phyloP scores from a whole-genome alignment of 169 alveolate species.

The Babesia ovis region DNA sequence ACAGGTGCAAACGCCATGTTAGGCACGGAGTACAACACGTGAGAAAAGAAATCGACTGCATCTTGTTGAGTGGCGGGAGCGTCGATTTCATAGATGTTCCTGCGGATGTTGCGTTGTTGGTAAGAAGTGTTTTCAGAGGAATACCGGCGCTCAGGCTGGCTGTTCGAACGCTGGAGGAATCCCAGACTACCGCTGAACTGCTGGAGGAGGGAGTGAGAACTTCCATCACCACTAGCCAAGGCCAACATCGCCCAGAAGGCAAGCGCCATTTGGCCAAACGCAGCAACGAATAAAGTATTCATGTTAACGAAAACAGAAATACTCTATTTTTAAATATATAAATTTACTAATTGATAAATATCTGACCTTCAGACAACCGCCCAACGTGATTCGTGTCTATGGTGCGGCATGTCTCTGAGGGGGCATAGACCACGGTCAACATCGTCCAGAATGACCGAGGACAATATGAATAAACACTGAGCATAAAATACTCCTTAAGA shows the following conservation, averaged over 20 bases:
- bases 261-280: too few species aligned
- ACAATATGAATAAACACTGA: too few species aligned
- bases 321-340: too few species aligned
- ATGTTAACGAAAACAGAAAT: too few species aligned
- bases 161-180: slow-evolving; percentile 46
- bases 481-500: too few species aligned
- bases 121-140: slow-evolving; percentile 54
- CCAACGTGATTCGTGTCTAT: too few species aligned
- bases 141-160: slow-evolving; percentile 63
- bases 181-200: slow-evolving; percentile 3
- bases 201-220: background rate
- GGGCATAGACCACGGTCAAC: too few species aligned
- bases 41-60: slow-evolving; percentile 53
- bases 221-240: slow-evolving; percentile 7
- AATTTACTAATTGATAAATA: too few species aligned
- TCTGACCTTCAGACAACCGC: too few species aligned
- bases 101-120: slow-evolving; percentile 45
- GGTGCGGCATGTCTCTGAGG: too few species aligned
- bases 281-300: too few species aligned
- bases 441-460: too few species aligned
- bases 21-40: slow-evolving; percentile 29
- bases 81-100: slow-evolving; percentile 54
- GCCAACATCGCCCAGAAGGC: background rate
- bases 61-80: slow-evolving; percentile 56
- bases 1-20: slow-evolving; percentile 50